Percentiles rank a stretch among this genome's conserved stretches.
Evolutionary conservation across 2,329 filamentous ascomycete species (phyloP).

Genomic region (Intubia oerlemansii): DNA sequence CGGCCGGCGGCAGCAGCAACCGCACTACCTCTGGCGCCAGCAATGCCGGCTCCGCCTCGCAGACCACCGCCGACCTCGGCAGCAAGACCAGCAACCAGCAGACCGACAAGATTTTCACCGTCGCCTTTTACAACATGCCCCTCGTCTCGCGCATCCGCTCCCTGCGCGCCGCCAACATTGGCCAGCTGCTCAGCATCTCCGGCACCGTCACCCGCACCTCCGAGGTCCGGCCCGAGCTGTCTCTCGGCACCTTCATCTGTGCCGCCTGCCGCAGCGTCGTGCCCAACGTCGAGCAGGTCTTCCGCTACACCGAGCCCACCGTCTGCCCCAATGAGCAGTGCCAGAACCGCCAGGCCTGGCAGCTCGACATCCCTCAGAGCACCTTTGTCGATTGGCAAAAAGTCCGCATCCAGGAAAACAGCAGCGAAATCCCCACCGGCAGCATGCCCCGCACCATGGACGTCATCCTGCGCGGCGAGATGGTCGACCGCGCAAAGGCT

Average conservation of each 20-base stretch:
- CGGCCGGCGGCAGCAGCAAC: slow-evolving; percentile 28
- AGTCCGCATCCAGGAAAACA: slow-evolving; percentile 94
- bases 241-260: slow-evolving; percentile 79
- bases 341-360: slow-evolving; percentile 81
- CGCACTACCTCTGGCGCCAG: slow-evolving; percentile 47
- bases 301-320: slow-evolving; percentile 89
- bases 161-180: slow-evolving; percentile 74
- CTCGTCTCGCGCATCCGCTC: slow-evolving; percentile 71
- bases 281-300: slow-evolving; percentile 88
- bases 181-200: slow-evolving; percentile 83
- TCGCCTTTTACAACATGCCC: slow-evolving; percentile 85
- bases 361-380: slow-evolving; percentile 87
- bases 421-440: slow-evolving; percentile 90
- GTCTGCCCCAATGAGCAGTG: slow-evolving; percentile 82
- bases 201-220: slow-evolving; percentile 93
- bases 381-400: slow-evolving; percentile 99
- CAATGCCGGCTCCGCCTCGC: slow-evolving; percentile 37
- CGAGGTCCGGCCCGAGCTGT: slow-evolving; percentile 85
- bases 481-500: slow-evolving; percentile 91
- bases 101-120: slow-evolving; percentile 85
- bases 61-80: slow-evolving; percentile 43
- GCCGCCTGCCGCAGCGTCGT: slow-evolving; percentile 70
- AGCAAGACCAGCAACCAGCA: slow-evolving; percentile 77
- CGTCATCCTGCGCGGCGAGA: slow-evolving; percentile 86
- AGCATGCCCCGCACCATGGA: slow-evolving; percentile 98